A percentile compares a stretch with the other conserved stretches of the same genome.
phyloP scores from a whole-genome alignment of 2,329 filamentous ascomycete species.

The Cylindrodendrum hubeiense region DNA sequence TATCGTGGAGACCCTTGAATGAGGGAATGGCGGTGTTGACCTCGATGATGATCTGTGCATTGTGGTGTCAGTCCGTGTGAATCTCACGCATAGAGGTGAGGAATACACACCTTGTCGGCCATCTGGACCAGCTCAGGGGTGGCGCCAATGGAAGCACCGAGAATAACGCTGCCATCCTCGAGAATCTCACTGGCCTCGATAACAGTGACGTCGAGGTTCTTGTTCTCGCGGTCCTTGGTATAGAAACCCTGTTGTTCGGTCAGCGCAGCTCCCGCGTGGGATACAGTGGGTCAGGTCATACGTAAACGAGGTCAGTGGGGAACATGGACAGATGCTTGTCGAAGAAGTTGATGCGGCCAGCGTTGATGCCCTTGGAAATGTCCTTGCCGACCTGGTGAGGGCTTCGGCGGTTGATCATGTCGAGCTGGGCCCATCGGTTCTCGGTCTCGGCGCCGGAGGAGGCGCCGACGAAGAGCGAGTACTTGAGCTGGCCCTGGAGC shows the following conservation, averaged over 20 bases:
- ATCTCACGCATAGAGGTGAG: neutral
- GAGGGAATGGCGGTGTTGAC: conserved; percentile 89
- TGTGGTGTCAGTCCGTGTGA: conserved; percentile 18
- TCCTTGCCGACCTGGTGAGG: conserved; percentile 93
- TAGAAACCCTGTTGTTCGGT: conserved; percentile 73
- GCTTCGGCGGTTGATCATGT: conserved; percentile 89
- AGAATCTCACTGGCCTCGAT: conserved; percentile 90
- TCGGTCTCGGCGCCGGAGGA: conserved; percentile 91
- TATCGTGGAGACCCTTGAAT: conserved; percentile 91
- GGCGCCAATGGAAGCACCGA: conserved; percentile 86
- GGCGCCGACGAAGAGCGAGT: conserved; percentile 90
- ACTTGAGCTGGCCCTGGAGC: conserved; percentile 86
- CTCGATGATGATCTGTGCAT: conserved; percentile 80
- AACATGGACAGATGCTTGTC: conserved; percentile 97
- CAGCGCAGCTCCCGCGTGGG: conserved; percentile 21
- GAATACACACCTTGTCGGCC: conserved; percentile 77
- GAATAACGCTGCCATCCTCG: conserved; percentile 89
- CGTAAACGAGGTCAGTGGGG: conserved; percentile 85
- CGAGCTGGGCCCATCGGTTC: conserved; percentile 87
- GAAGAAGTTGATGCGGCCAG: conserved; percentile 90
- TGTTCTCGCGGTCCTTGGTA: conserved; percentile 81
- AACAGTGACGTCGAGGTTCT: conserved; percentile 84
- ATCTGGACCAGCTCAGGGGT: conserved; percentile 89
- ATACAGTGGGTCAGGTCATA: conserved; percentile 48
- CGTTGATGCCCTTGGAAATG: conserved; percentile 91